phyloP scores from a whole-genome alignment of 768 basidiomycete species.

The Glaciozyma martinii region DNA sequence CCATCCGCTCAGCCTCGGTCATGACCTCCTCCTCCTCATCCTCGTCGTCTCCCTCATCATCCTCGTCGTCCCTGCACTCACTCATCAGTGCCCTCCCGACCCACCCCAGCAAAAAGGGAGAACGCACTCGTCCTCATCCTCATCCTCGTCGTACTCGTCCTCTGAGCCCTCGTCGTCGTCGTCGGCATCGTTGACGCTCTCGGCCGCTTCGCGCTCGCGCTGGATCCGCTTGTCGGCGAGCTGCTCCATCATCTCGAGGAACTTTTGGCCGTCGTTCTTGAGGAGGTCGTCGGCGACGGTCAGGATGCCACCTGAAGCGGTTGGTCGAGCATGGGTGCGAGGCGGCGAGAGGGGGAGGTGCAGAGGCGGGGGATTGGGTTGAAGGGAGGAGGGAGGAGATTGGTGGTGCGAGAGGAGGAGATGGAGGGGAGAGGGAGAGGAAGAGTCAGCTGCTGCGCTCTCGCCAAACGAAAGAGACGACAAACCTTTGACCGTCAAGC shows the following conservation, averaged over 20 bases:
- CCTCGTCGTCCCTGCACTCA: slow-evolving; percentile 44
- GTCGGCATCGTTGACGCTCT: slow-evolving; percentile 54
- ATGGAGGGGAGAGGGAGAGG: no score
- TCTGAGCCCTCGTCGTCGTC: slow-evolving; percentile 57
- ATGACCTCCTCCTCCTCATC: slow-evolving; percentile 48
- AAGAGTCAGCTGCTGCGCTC: no score
- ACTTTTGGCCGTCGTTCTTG: slow-evolving; percentile 97
- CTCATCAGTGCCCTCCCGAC: neutral
- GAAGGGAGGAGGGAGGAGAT: neutral
- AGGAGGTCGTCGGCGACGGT: slow-evolving; percentile 97
- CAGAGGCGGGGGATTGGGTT: neutral
- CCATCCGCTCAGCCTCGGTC: slow-evolving; percentile 97
- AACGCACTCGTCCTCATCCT: slow-evolving; percentile 6
- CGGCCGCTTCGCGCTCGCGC: slow-evolving; percentile 55
- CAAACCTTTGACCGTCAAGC: slow-evolving; percentile 59
- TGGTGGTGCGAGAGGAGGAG: no score
- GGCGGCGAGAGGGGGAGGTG: neutral
- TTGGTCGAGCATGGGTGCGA: no score
- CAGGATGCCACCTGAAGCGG: slow-evolving; percentile 68
- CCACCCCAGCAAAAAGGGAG: neutral
- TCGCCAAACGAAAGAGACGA: no score
- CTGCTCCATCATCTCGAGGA: slow-evolving; percentile 99
- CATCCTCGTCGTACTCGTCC: slow-evolving; percentile 47
- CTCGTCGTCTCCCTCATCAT: slow-evolving; percentile 50
- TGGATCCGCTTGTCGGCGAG: slow-evolving; percentile 88